These are phyloP conservation scores for Fragosphaeria purpurea DNA, from an alignment of 2,329 filamentous ascomycete genomes.

Conservation along the genomic window DNA sequence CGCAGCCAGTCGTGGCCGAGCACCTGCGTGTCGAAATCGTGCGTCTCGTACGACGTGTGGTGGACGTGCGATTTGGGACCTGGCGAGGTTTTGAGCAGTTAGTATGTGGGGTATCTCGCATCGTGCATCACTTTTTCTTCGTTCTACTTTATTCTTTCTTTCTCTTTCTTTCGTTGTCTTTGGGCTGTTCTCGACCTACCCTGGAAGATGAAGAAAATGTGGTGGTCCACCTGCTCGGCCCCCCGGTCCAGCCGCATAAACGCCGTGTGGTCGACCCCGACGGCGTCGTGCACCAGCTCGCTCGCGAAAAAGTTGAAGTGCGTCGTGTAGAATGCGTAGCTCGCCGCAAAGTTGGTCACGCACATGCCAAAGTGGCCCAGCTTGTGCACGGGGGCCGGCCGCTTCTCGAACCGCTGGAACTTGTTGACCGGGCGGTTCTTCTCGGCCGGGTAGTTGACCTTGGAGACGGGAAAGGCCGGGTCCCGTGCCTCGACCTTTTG, in stretches of 20 bases:
- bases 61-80: conserved; percentile 45
- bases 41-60: conserved; percentile 59
- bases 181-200: conserved; percentile 11
- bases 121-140: no score
- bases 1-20: conserved; percentile 61
- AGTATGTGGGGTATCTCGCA: not conserved
- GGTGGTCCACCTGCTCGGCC: conserved; percentile 36
- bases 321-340: conserved; percentile 38
- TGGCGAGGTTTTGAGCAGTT: not conserved
- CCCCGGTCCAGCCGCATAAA: conserved; percentile 38
- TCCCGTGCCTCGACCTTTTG: conserved; percentile 27
- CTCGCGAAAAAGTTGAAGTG: conserved; percentile 43
- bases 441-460: conserved; percentile 38
- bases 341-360: conserved; percentile 38
- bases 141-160: not conserved
- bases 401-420: conserved; percentile 41
- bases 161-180: no score
- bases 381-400: conserved; percentile 33
- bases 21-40: conserved; percentile 61
- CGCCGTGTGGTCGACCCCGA: conserved; percentile 28
- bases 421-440: conserved; percentile 39
- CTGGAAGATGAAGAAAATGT: conserved; percentile 41
- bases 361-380: conserved; percentile 46
- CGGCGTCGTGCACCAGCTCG: conserved; percentile 32
- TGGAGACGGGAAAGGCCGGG: conserved; percentile 29